Evolutionary conservation across 2,329 filamentous ascomycete genomes (phyloP).

Genomic region (Venturia carpophila): DNA sequence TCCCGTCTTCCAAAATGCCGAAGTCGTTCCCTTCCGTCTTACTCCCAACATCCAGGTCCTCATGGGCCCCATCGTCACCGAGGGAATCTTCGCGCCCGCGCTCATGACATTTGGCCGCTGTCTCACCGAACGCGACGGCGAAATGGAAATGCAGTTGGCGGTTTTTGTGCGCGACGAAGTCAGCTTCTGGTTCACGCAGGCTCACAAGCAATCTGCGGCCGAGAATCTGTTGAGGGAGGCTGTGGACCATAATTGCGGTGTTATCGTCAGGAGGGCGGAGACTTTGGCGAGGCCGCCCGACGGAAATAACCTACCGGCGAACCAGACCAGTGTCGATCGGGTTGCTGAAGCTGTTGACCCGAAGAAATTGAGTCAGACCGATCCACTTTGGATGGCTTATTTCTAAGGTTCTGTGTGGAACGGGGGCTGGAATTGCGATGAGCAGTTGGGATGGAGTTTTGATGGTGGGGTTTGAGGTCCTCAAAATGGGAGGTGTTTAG

Average conservation of each 20-base stretch:
- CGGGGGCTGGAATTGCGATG: not conserved
- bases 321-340: conserved; percentile 93
- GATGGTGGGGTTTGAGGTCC: not conserved
- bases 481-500: not conserved
- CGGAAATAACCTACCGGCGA: conserved; percentile 73
- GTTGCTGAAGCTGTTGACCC: conserved; percentile 92
- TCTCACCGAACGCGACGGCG: conserved; percentile 70
- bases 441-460: not conserved
- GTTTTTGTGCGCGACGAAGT: conserved; percentile 97
- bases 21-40: conserved; percentile 93
- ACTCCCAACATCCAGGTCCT: conserved; percentile 93
- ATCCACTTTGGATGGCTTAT: conserved; percentile 97
- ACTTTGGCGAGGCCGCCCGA: conserved; percentile 71
- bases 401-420: conserved; percentile 48
- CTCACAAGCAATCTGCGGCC: conserved; percentile 57
- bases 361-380: conserved; percentile 76
- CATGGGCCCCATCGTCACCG: conserved; percentile 91
- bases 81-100: conserved; percentile 90
- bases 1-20: conserved; percentile 88
- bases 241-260: conserved; percentile 78
- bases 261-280: conserved; percentile 84
- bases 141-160: conserved; percentile 87
- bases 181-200: conserved; percentile 88
- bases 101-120: conserved; percentile 96
- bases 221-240: conserved; percentile 67